phyloP scores from a whole-genome alignment of 768 basidiomycete species.

The Thelephora aurantiotincta region DNA sequence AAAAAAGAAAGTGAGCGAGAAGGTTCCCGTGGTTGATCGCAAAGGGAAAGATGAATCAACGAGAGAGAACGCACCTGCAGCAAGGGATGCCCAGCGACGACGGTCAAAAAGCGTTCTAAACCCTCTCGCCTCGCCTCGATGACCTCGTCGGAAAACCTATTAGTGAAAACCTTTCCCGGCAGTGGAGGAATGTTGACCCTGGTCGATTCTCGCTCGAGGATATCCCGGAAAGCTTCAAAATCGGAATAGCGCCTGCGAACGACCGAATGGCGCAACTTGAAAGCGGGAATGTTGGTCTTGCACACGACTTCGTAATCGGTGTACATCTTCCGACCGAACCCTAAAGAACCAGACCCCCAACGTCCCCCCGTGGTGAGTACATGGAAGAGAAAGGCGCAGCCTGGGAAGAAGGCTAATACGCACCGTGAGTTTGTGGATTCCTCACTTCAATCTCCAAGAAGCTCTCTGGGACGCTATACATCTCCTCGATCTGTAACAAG shows the following conservation, averaged over 20 bases:
- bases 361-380: too few species aligned
- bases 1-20: neutral
- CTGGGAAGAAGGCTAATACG: conserved; percentile 8
- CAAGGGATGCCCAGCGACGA: conserved; percentile 95
- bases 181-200: conserved; percentile 95
- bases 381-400: neutral
- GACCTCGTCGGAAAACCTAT: conserved; percentile 94
- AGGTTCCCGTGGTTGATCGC: neutral
- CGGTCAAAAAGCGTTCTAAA: conserved; percentile 84
- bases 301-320: conserved; percentile 98
- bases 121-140: conserved; percentile 89
- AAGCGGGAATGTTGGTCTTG: conserved; percentile 99
- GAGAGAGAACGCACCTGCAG: conserved; percentile 53
- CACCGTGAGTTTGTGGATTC: conserved; percentile 95
- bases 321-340: conserved; percentile 97
- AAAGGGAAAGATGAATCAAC: neutral
- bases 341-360: conserved; percentile 28
- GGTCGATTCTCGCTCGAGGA: conserved; percentile 92
- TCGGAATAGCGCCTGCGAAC: conserved; percentile 55
- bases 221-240: conserved; percentile 87
- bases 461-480: conserved; percentile 95
- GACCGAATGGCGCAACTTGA: conserved; percentile 70
- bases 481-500: conserved; percentile 73
- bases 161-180: conserved; percentile 97
- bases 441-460: conserved; percentile 96